These are phyloP conservation scores for Castanopsis chinensis DNA, from an alignment of 306 rosid species.

Conservation along the genomic window DNA sequence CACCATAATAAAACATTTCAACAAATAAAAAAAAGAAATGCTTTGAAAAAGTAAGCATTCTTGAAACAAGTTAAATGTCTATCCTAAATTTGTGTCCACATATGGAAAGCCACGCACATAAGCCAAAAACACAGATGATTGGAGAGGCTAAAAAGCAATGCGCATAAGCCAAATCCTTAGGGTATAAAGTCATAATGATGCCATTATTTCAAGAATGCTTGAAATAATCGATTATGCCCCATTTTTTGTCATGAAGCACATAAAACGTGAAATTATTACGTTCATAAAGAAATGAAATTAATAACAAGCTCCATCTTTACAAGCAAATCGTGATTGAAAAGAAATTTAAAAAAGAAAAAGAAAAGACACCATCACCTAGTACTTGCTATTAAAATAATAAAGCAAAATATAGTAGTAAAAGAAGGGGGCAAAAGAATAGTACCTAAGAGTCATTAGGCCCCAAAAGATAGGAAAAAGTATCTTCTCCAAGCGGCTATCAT, in stretches of 20 bases:
- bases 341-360: no score
- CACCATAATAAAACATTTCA: background rate
- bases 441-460: conserved; percentile 98
- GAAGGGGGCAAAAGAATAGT: background rate
- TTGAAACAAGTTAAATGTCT: no score
- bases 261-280: background rate
- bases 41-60: background rate
- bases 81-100: background rate
- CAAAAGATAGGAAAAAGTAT: conserved; percentile 87
- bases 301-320: no score
- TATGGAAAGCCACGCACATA: background rate
- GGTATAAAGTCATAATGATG: background rate
- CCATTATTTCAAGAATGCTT: background rate
- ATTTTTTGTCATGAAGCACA: background rate
- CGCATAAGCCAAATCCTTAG: background rate
- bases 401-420: no score
- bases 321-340: no score
- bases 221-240: background rate
- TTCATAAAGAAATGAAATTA: no score
- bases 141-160: background rate
- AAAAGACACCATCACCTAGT: no score
- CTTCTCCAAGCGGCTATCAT: conserved; percentile 73
- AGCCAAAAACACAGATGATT: background rate
- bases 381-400: no score
- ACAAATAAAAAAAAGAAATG: background rate